Conservation (phyloP, 495 filamentous ascomycete genomes). For the Polyplosphaeria fusca region DNA sequence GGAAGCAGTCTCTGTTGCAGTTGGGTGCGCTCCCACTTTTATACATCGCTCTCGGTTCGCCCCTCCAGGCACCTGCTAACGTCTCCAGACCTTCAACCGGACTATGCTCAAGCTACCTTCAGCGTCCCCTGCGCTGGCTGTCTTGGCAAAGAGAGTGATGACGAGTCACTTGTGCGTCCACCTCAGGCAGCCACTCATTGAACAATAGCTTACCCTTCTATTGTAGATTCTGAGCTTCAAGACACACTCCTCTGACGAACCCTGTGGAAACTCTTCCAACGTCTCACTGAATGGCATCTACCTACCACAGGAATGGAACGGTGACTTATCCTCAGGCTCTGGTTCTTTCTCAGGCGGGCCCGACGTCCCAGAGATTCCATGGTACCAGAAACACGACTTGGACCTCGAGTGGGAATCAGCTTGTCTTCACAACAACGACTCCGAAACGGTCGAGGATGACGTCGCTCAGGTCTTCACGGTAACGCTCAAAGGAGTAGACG, state of each 20-base stretch:
- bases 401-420: conserved; percentile 33
- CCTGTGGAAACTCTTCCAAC: conserved; percentile 35
- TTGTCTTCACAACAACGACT: conserved; percentile 28
- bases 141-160: conserved; percentile 33
- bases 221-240: conserved; percentile 37
- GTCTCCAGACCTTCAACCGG: conserved; percentile 23
- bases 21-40: conserved; percentile 22
- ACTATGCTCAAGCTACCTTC: conserved; percentile 37
- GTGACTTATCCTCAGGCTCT: conserved; percentile 24
- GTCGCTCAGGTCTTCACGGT: conserved; percentile 33
- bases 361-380: conserved; percentile 24
- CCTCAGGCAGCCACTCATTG: conserved; percentile 32
- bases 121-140: conserved; percentile 34
- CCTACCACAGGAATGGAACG: conserved; percentile 34
- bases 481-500: conserved; percentile 31
- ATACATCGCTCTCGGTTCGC: conserved; percentile 24
- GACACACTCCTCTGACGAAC: conserved; percentile 20
- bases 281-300: conserved; percentile 33
- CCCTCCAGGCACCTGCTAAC: conserved; percentile 30
- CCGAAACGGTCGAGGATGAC: conserved; percentile 3
- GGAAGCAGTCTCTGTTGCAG: conserved; percentile 10
- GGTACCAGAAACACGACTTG: conserved; percentile 29
- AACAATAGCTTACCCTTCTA: conserved; percentile 21
- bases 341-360: conserved; percentile 21
- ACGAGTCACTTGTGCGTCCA: conserved; percentile 38